Base-by-base conservation (phyloP, 1,284 basidiomycete genomes). In the Anthracocystis walkeri region DNA sequence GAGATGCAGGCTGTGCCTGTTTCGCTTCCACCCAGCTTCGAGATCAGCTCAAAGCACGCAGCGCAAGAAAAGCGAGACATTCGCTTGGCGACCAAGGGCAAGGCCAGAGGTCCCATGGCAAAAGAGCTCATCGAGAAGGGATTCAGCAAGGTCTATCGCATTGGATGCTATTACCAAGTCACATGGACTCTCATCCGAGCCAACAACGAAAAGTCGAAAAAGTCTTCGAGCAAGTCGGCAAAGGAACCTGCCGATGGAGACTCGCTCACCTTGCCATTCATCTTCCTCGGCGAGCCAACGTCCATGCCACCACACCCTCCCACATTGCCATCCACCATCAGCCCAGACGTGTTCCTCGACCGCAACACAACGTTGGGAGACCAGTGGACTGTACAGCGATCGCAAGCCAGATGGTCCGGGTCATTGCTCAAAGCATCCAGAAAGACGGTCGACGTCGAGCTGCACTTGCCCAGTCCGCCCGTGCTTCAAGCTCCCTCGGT, bases 91-190 rank as follows among this genome's bases (percentile, higher is more conserved):
- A 71, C 75, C 56, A 79, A 64, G 52, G 69, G 76, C 51, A 69
- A 75, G 55, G 58, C 65, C 1, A 69, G 59, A 35, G 69, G 62
- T 38, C 74, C 67, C 12, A 53, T 71, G 38, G 75, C 75, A 27
- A 75, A 67, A 55, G 75, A 74, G 33, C 61, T 77, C 23, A 33
- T 82, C 44, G 81, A 82, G 21, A 74, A 70, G 42, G 75, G 77
- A 0, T 74, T 82, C 38, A 73, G 72, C 40, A 72, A 78, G 44
- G 79, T 79, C 5, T 81, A 78, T 56, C 61, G 78, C 7, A 69
- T 82, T 50, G 81, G 81, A n/a, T 82, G 81, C 61, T 82, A 80
- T 67, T 82, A 82, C 48, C 64, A 68, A 44, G 75, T 80, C 50
- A 72, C 59, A 16, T 81, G 80, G 72, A 71, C 74, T 0, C 70